phyloP scores from a whole-genome alignment of 192 early-diverging fungal genomes.

The Rhizophagus sp. region DNA sequence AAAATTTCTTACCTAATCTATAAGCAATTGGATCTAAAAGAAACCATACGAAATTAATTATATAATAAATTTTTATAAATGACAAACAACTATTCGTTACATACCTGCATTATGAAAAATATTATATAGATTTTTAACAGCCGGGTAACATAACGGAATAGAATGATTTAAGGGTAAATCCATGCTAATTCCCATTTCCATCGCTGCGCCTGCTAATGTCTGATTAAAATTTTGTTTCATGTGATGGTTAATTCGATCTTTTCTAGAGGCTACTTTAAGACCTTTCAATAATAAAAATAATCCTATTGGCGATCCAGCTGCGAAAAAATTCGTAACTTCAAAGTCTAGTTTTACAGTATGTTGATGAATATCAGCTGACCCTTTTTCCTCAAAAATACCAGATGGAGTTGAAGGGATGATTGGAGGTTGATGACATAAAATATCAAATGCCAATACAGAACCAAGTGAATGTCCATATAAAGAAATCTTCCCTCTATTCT shows the following conservation, averaged over 20 bases:
- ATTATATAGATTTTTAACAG: conserved; percentile 75
- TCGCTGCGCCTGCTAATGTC: background rate
- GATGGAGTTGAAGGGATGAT: conserved; percentile 38
- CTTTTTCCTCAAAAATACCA: conserved; percentile 37
- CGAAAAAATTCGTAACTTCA: conserved; percentile 74
- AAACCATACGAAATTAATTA: background rate
- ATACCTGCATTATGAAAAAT: conserved; percentile 66
- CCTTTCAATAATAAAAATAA: conserved; percentile 78
- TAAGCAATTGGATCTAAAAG: conserved; percentile 63
- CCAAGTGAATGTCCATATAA: conserved; percentile 83
- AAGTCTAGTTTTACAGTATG: conserved; percentile 58
- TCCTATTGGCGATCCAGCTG: conserved; percentile 73
- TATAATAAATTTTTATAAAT: background rate
- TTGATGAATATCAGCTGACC: conserved; percentile 33
- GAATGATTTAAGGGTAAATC: conserved; percentile 32
- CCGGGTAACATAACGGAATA: conserved; percentile 55
- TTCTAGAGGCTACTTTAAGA: conserved; percentile 57
- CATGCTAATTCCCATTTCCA: conserved; percentile 33
- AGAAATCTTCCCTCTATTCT: conserved; percentile 64
- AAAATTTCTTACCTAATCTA: conserved; percentile 36
- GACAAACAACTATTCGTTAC: background rate
- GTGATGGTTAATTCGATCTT: background rate
- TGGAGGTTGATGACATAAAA: conserved; percentile 68
- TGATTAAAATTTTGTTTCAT: background rate
- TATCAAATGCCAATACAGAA: conserved; percentile 75